phyloP scores from a whole-genome alignment of 495 filamentous ascomycete genomes.

The Articulospora tetracladia region DNA sequence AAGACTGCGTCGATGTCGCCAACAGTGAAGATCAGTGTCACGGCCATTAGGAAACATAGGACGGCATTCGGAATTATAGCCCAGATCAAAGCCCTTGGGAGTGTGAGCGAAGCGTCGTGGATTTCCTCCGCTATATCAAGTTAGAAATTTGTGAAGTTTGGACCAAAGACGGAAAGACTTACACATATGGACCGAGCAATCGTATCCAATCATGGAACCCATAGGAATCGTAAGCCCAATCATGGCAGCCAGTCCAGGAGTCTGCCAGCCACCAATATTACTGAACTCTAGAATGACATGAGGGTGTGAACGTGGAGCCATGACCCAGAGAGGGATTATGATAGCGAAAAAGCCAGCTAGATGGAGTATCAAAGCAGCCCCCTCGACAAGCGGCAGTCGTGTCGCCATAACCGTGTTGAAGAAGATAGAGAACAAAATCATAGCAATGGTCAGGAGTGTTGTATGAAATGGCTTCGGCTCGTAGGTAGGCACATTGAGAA shows the following conservation, averaged over 20 bases:
- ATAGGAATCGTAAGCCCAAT: slow-evolving; percentile 27
- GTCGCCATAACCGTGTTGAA: slow-evolving; percentile 31
- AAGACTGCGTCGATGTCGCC: slow-evolving; percentile 38
- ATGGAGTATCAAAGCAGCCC: slow-evolving; percentile 43
- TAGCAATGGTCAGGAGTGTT: slow-evolving; percentile 39
- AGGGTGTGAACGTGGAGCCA: slow-evolving; percentile 36
- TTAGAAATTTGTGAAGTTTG: slow-evolving; percentile 16
- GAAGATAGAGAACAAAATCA: slow-evolving; percentile 34
- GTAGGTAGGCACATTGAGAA: slow-evolving; percentile 40
- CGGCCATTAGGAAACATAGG: slow-evolving; percentile 45
- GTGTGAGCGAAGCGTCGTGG: slow-evolving; percentile 36
- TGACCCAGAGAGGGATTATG: slow-evolving; percentile 42
- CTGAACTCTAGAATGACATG: slow-evolving; percentile 33
- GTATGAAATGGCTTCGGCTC: slow-evolving; percentile 40
- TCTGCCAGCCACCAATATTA: slow-evolving; percentile 42
- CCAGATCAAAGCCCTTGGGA: slow-evolving; percentile 43
- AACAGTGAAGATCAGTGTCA: slow-evolving; percentile 46
- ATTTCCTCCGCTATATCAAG: slow-evolving; percentile 46
- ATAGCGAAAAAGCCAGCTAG: slow-evolving; percentile 49
- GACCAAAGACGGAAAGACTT: background rate
- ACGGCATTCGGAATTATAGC: slow-evolving; percentile 34
- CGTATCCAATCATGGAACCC: slow-evolving; percentile 23
- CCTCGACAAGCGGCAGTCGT: slow-evolving; percentile 36
- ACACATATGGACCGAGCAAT: slow-evolving; percentile 40
- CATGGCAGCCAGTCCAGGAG: slow-evolving; percentile 31